These are phyloP conservation scores for Cladophialophora psammophila DNA, from an alignment of 2,329 filamentous ascomycete species.

Conservation along the genomic window DNA sequence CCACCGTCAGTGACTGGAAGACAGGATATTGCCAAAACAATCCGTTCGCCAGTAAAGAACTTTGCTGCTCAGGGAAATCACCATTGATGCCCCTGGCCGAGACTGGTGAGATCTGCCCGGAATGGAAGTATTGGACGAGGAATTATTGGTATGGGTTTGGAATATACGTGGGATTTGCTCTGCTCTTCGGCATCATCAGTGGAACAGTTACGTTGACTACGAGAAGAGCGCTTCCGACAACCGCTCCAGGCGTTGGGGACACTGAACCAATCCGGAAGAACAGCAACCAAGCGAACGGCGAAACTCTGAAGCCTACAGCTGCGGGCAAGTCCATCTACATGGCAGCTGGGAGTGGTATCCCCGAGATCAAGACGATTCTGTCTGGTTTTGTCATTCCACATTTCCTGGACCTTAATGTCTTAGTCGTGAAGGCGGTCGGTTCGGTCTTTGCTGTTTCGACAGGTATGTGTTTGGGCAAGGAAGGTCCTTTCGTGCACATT, in stretches of 20 bases:
- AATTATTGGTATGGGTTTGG: slow-evolving; percentile 54
- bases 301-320: slow-evolving; percentile 49
- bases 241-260: slow-evolving; percentile 45
- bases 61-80: slow-evolving; percentile 55
- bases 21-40: slow-evolving; percentile 61
- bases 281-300: slow-evolving; percentile 51
- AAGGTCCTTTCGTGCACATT: slow-evolving; percentile 69
- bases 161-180: slow-evolving; percentile 59
- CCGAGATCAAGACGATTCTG: slow-evolving; percentile 68
- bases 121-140: slow-evolving; percentile 55
- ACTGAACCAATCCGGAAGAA: slow-evolving; percentile 55
- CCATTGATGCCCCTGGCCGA: slow-evolving; percentile 41
- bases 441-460: slow-evolving; percentile 66
- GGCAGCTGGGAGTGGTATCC: slow-evolving; percentile 66
- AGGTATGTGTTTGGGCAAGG: slow-evolving; percentile 68
- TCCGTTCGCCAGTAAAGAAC: slow-evolving; percentile 56
- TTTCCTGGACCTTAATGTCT: slow-evolving; percentile 63
- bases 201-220: slow-evolving; percentile 60
- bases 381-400: slow-evolving; percentile 67
- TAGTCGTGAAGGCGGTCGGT: slow-evolving; percentile 65
- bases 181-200: slow-evolving; percentile 60
- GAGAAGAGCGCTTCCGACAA: slow-evolving; percentile 57
- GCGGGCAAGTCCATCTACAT: slow-evolving; percentile 64
- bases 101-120: slow-evolving; percentile 47
- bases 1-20: slow-evolving; percentile 65